Conservation (phyloP, 805 yeast species). For the Helenozyma rhizophorensis region DNA sequence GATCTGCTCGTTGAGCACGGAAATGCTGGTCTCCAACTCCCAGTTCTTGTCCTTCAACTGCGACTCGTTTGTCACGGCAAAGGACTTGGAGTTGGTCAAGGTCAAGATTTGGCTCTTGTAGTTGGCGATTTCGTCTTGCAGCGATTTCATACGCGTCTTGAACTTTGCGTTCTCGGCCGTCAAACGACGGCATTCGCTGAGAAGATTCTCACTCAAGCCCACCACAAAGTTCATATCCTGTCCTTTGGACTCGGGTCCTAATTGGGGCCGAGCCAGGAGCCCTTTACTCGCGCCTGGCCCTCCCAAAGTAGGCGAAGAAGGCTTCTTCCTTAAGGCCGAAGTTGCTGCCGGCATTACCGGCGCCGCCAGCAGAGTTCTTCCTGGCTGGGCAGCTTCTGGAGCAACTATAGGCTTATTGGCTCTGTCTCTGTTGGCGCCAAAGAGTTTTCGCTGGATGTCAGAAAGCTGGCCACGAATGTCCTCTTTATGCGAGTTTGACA, state of each 20-base stretch:
- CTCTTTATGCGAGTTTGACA: slow-evolving; percentile 19
- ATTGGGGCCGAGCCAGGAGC: slow-evolving; percentile 24
- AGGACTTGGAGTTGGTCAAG: slow-evolving; percentile 29
- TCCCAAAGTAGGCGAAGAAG: too few relatives aligned
- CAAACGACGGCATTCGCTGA: slow-evolving; percentile 65
- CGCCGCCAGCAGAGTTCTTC: not conserved
- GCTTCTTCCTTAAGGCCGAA: slow-evolving; percentile 7
- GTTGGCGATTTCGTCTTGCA: slow-evolving; percentile 40
- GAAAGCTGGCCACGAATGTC: slow-evolving; percentile 38
- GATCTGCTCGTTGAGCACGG: slow-evolving; percentile 41
- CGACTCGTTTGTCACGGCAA: slow-evolving; percentile 41
- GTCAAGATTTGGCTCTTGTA: slow-evolving; percentile 32
- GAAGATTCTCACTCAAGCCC: slow-evolving; percentile 67
- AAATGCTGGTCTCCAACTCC: slow-evolving; percentile 56
- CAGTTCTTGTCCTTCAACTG: slow-evolving; percentile 56
- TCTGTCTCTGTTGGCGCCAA: slow-evolving; percentile 14
- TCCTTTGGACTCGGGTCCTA: slow-evolving; percentile 44
- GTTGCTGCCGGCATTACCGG: slow-evolving; percentile 6
- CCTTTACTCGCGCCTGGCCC: slow-evolving; percentile 3
- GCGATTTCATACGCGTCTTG: slow-evolving; percentile 37
- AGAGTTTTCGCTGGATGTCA: slow-evolving; percentile 33
- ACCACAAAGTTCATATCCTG: slow-evolving; percentile 70
- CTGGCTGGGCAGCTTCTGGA: slow-evolving; percentile 2
- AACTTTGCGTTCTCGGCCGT: slow-evolving; percentile 57
- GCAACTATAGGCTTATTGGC: not conserved